A percentile compares a stretch with the other conserved stretches of the same genome.
Conservation (phyloP, 2,329 filamentous ascomycete species). For the Alternaria sp. region DNA sequence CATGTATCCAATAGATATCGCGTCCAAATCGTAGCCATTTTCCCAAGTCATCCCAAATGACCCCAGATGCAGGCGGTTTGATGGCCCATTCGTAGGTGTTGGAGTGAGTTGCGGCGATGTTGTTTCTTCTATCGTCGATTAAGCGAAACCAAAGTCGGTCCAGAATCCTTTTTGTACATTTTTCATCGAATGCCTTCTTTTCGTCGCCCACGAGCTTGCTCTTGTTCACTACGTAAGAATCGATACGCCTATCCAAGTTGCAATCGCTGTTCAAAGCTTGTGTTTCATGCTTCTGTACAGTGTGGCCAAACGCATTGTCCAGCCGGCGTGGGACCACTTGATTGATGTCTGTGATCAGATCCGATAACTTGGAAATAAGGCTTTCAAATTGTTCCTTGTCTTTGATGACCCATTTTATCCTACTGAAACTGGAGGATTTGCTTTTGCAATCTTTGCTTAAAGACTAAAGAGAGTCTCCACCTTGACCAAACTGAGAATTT, state of each 20-base stretch:
- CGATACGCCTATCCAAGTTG: too few species aligned
- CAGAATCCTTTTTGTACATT: not conserved
- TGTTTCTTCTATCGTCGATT: not conserved
- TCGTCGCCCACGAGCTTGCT: too few species aligned
- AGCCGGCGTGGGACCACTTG: not conserved
- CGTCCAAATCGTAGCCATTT: not conserved
- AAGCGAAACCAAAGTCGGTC: not conserved
- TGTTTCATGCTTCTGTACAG: not conserved
- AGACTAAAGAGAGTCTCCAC: too few species aligned
- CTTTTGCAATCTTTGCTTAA: too few species aligned
- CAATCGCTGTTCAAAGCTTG: too few species aligned
- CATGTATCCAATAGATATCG: not conserved
- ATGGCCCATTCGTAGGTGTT: not conserved
- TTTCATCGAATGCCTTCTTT: not conserved
- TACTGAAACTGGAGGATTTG: not conserved
- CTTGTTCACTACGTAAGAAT: too few species aligned
- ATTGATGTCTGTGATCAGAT: not conserved
- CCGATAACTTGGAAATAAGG: not conserved
- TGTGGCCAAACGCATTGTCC: not conserved
- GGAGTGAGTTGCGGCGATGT: not conserved
- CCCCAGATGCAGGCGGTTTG: not conserved
- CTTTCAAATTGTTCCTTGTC: not conserved
- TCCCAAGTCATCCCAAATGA: not conserved
- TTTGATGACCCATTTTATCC: not conserved
- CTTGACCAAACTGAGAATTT: too few species aligned